Percentiles rank a stretch among this genome's conserved stretches.
These are phyloP conservation scores for Candida nemodendra DNA, from an alignment of 805 yeast species.

Conservation along the genomic window DNA sequence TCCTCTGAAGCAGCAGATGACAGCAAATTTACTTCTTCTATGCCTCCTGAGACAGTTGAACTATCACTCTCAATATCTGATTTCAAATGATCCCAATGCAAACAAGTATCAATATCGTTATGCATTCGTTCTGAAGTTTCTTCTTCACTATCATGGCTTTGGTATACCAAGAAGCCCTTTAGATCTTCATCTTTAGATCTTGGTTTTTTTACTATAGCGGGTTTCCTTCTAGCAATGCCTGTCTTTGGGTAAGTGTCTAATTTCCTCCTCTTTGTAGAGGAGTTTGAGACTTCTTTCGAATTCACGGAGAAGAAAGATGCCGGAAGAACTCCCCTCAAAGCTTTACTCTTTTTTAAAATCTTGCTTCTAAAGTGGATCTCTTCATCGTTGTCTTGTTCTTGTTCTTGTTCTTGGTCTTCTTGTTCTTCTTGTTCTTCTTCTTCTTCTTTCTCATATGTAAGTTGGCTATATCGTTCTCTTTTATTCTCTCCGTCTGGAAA, in stretches of 20 bases:
- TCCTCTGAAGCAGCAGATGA: slow-evolving; percentile 16
- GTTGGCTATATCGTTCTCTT: no score
- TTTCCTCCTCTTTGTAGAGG: neutral
- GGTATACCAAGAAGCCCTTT: slow-evolving; percentile 15
- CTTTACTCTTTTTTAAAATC: slow-evolving; percentile 19
- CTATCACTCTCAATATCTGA: neutral
- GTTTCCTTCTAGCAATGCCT: slow-evolving; percentile 2
- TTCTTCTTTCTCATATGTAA: neutral
- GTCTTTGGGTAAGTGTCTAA: neutral
- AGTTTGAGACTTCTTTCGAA: neutral
- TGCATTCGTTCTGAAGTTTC: no score
- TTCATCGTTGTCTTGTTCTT: slow-evolving; percentile 7
- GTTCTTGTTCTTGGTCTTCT: slow-evolving; percentile 5
- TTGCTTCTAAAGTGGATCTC: slow-evolving; percentile 22
- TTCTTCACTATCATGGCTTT: no score
- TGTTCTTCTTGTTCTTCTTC: slow-evolving; percentile 1
- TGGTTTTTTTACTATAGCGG: neutral
- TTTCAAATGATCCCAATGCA: slow-evolving; percentile 6
- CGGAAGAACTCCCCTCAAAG: slow-evolving; percentile 29
- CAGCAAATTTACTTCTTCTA: slow-evolving; percentile 9
- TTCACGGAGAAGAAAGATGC: slow-evolving; percentile 23
- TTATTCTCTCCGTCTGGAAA: no score
- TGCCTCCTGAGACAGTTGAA: slow-evolving; percentile 7
- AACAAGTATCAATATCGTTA: slow-evolving; percentile 8
- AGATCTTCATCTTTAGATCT: slow-evolving; percentile 3